These are phyloP conservation scores for Sapria himalayana DNA, from an alignment of 345 rosid species.

Conservation along the genomic window DNA sequence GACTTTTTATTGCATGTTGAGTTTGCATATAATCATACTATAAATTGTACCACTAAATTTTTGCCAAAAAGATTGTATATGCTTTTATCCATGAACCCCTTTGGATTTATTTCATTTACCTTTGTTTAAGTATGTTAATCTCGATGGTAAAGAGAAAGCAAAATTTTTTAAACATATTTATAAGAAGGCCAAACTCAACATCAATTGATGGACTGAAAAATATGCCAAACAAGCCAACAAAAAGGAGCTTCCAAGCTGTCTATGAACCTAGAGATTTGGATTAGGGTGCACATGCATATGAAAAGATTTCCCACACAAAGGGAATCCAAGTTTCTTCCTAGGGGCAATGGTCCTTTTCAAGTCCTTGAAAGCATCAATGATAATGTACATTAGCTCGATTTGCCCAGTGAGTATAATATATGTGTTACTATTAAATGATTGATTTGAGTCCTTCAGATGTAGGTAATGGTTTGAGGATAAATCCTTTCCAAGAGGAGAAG, in stretches of 20 bases:
- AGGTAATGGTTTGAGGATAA: no score
- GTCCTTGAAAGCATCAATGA: neutral
- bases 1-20: neutral
- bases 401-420: no score
- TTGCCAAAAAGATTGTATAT: neutral
- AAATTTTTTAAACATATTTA: neutral
- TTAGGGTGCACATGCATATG: neutral
- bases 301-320: neutral
- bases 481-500: no score
- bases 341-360: no score
- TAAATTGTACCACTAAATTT: neutral
- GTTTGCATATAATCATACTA: neutral
- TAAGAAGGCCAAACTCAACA: no score
- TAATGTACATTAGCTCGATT: neutral
- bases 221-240: neutral
- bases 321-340: neutral
- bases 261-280: neutral
- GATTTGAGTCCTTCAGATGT: no score
- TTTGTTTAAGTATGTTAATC: neutral
- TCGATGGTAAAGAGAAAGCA: neutral
- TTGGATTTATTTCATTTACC: neutral
- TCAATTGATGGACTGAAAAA: no score
- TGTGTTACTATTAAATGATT: no score
- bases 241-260: neutral
- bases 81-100: neutral